Percentiles rank a stretch among this genome's conserved stretches.
phyloP scores from a whole-genome alignment of 495 filamentous ascomycete genomes.

The Tuber aestivum region DNA sequence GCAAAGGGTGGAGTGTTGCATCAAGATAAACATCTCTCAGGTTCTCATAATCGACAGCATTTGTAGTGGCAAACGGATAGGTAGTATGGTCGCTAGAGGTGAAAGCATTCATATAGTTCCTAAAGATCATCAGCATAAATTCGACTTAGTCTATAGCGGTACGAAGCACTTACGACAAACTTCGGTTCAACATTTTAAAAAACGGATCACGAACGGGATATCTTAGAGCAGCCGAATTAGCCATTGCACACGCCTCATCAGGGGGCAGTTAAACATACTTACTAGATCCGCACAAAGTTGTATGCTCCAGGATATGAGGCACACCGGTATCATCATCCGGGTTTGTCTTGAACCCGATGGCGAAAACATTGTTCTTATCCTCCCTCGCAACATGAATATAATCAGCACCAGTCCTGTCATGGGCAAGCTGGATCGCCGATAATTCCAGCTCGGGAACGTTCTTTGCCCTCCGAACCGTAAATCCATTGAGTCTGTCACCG shows the following conservation, averaged over 20 bases:
- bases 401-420: slow-evolving; percentile 90
- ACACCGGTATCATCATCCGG: slow-evolving; percentile 93
- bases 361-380: slow-evolving; percentile 98
- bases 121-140: not conserved
- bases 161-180: slow-evolving; percentile 57
- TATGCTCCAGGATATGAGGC: slow-evolving; percentile 96
- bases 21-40: slow-evolving; percentile 95
- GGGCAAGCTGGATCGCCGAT: slow-evolving; percentile 78
- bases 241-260: slow-evolving; percentile 5
- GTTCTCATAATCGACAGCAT: slow-evolving; percentile 88
- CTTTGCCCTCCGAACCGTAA: slow-evolving; percentile 79
- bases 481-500: slow-evolving; percentile 84
- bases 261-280: slow-evolving; percentile 55
- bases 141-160: not conserved
- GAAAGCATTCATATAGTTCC: slow-evolving; percentile 98
- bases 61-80: slow-evolving; percentile 98
- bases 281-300: slow-evolving; percentile 91
- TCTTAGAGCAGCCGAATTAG: slow-evolving; percentile 47
- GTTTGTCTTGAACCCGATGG: slow-evolving; percentile 97
- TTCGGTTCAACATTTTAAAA: slow-evolving; percentile 98
- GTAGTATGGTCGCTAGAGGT: slow-evolving; percentile 95
- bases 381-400: slow-evolving; percentile 91
- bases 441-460: slow-evolving; percentile 90
- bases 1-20: slow-evolving; percentile 79
- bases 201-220: slow-evolving; percentile 96